These are phyloP conservation scores for Irpex rosettiformis DNA, from an alignment of 1,284 basidiomycete genomes.

Conservation along the genomic window DNA sequence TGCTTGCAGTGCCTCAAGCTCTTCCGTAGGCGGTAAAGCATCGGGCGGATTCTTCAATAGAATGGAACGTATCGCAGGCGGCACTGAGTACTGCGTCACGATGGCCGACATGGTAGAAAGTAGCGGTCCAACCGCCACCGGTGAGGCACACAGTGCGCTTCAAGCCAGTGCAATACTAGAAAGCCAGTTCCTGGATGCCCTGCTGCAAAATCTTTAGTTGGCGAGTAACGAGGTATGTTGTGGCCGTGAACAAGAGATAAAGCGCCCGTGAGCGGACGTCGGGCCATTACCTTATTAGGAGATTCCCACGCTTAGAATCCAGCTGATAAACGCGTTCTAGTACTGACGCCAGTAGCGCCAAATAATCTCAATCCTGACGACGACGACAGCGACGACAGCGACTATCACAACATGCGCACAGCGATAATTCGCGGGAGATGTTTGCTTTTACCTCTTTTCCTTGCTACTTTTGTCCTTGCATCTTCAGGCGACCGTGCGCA, in stretches of 20 bases:
- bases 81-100: conserved; percentile 43
- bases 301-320: conserved; percentile 2
- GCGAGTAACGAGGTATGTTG: conserved; percentile 8
- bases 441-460: not conserved
- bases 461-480: conserved; percentile 13
- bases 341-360: not conserved
- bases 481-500: conserved; percentile 32
- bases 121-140: conserved; percentile 5
- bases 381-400: not conserved
- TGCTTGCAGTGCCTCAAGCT: conserved; percentile 61
- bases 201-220: not conserved
- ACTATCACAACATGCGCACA: not conserved
- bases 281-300: conserved; percentile 11
- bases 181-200: not conserved
- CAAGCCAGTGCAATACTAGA: not conserved
- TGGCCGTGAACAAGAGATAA: conserved; percentile 13
- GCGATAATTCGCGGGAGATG: not conserved
- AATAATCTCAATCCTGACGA: not conserved
- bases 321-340: not conserved
- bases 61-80: conserved; percentile 45
- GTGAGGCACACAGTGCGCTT: not conserved
- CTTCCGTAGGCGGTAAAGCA: conserved; percentile 64
- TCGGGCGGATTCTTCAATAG: conserved; percentile 61
- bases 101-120: conserved; percentile 37
- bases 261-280: conserved; percentile 9